Conservation (phyloP, 108 stramenopile genomes). For the Pseudonitzschia delicatissima region DNA sequence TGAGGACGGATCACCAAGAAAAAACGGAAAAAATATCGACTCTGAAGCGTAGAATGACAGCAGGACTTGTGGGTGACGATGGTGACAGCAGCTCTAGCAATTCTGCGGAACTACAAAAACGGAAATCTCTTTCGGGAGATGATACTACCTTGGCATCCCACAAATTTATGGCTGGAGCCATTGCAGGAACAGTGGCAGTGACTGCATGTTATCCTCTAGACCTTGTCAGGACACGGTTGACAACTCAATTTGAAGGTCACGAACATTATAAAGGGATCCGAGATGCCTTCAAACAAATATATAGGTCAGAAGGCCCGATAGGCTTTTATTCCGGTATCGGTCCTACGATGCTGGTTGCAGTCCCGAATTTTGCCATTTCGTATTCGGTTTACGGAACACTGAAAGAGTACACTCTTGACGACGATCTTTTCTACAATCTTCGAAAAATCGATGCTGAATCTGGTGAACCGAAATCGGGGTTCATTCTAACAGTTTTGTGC, state of each 20-base stretch:
- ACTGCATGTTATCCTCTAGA: conserved; percentile 92
- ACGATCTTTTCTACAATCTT: conserved; percentile 87
- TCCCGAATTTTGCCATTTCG: conserved; percentile 90
- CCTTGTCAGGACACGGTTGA: conserved; percentile 87
- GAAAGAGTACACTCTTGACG: conserved; percentile 81
- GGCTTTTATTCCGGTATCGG: conserved; percentile 89
- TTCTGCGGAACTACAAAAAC: background rate
- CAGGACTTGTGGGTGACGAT: conserved; percentile 16
- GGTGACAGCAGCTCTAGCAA: conserved; percentile 18
- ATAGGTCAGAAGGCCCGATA: conserved; percentile 61
- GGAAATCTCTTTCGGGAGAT: background rate
- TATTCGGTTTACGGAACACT: conserved; percentile 88
- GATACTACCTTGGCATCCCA: conserved; percentile 38
- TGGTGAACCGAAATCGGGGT: conserved; percentile 76
- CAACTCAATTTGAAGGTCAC: conserved; percentile 80
- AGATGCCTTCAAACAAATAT: conserved; percentile 85
- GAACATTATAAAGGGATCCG: conserved; percentile 83
- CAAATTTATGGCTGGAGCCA: conserved; percentile 83
- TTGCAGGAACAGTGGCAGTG: conserved; percentile 81
- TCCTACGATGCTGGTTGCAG: conserved; percentile 87
- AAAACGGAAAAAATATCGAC: conserved; percentile 31
- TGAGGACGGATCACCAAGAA: conserved; percentile 44
- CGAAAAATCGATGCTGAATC: conserved; percentile 75
- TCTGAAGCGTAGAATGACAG: conserved; percentile 34
- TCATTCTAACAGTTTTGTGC: conserved; percentile 72